Percentiles rank a stretch among this genome's conserved stretches.
These are phyloP conservation scores for Pythium folliculosum DNA, from an alignment of 352 stramenopile genomes.

Conservation along the genomic window DNA sequence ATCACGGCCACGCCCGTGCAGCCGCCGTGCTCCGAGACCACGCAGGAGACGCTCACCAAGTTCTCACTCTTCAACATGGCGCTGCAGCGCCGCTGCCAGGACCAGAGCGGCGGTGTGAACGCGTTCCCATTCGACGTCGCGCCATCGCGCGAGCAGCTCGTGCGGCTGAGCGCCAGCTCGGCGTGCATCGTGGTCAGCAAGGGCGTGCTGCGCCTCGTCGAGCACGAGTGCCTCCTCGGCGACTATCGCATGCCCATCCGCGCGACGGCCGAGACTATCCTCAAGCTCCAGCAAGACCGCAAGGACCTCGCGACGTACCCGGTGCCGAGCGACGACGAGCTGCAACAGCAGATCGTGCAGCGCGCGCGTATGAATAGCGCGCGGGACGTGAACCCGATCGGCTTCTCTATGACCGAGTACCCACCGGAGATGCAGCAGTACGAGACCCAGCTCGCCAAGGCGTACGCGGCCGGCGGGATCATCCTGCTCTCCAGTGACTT, in stretches of 20 bases:
- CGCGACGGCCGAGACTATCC: conserved; percentile 18
- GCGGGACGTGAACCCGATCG: conserved; percentile 17
- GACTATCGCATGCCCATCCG: conserved; percentile 15
- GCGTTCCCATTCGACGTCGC: conserved; percentile 18
- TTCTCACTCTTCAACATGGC: conserved; percentile 21
- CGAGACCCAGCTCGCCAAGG: conserved; percentile 18
- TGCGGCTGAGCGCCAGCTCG: conserved; percentile 10
- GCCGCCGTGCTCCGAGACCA: not conserved
- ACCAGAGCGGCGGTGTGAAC: conserved; percentile 16
- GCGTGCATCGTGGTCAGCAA: conserved; percentile 19
- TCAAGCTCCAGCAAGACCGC: conserved; percentile 19
- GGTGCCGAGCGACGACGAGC: not conserved
- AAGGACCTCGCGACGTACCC: conserved; percentile 1
- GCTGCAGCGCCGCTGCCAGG: conserved; percentile 12
- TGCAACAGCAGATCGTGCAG: conserved; percentile 12
- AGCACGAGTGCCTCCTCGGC: conserved; percentile 16
- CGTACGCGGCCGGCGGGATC: conserved; percentile 16
- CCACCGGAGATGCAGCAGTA: conserved; percentile 16
- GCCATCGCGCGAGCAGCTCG: conserved; percentile 8
- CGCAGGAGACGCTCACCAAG: conserved; percentile 13
- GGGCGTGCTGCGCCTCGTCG: conserved; percentile 16
- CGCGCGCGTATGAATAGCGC: conserved; percentile 11
- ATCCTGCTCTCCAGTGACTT: conserved; percentile 15
- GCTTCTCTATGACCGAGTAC: conserved; percentile 1
- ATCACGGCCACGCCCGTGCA: not conserved